These are phyloP conservation scores for Euphorbia celastroides DNA, from an alignment of 441 rosid species.

Conservation along the genomic window DNA sequence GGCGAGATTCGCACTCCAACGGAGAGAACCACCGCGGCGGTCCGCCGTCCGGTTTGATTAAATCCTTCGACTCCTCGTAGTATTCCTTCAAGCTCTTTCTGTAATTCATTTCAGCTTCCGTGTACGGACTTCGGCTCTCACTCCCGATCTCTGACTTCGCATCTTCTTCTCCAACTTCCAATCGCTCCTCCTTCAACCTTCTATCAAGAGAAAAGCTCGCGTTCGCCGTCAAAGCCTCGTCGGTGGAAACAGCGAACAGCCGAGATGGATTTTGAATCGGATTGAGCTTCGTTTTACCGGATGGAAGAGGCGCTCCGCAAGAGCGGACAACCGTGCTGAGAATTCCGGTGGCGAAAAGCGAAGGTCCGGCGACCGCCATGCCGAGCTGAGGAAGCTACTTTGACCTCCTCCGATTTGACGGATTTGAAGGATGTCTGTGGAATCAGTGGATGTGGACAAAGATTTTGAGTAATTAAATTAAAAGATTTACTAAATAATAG, in stretches of 20 bases:
- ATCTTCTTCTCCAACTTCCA: background rate
- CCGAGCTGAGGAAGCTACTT: background rate
- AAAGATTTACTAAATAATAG: background rate
- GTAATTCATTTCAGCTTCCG: conserved; percentile 17
- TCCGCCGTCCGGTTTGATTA: conserved; percentile 36
- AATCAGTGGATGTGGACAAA: background rate
- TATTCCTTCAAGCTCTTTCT: conserved; percentile 42
- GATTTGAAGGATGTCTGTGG: background rate
- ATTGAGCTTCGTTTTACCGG: conserved; percentile 3
- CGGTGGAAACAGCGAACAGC: conserved; percentile 7
- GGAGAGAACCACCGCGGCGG: conserved; percentile 92
- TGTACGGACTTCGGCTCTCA: conserved; percentile 6
- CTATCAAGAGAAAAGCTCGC: conserved; percentile 6
- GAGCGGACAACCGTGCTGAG: conserved; percentile 5
- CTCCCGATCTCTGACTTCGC: background rate
- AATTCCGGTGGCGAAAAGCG: background rate
- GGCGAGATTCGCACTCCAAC: conserved; percentile 41
- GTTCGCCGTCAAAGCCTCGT: conserved; percentile 8
- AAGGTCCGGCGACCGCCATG: conserved; percentile 17
- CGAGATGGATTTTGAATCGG: background rate
- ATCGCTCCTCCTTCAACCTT: background rate
- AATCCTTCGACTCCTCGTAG: conserved; percentile 36
- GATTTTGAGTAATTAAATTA: background rate
- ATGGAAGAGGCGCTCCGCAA: conserved; percentile 6
- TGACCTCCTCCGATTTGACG: background rate